A percentile compares a stretch with the other conserved stretches of the same genome.
Evolutionary conservation across 805 yeast genomes (phyloP).

Genomic region (Yamadazyma phyllophila): DNA sequence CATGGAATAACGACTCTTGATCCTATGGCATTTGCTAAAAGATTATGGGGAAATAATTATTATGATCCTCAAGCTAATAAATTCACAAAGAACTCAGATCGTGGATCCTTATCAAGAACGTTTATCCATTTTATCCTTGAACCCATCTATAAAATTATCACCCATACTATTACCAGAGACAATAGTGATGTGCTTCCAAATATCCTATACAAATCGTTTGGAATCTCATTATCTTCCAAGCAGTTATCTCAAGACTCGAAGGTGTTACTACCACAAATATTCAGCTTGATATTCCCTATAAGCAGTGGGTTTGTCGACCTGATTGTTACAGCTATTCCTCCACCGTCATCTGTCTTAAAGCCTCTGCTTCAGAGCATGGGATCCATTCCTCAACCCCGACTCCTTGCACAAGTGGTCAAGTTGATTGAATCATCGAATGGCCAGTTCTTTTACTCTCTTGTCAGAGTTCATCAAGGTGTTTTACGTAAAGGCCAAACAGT

Average conservation of each 20-base stretch:
- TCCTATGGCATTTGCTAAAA: constrained; percentile 42
- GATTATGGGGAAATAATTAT: constrained; percentile 78
- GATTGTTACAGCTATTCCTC: neutral
- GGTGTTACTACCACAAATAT: constrained; percentile 54
- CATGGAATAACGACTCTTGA: constrained; percentile 13
- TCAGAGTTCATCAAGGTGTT: constrained; percentile 62
- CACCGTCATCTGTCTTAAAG: neutral
- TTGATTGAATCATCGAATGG: constrained; percentile 57
- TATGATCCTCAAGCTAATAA: constrained; percentile 43
- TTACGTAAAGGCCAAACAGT: constrained; percentile 48
- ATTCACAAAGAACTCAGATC: constrained; percentile 39
- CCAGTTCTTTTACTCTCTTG: constrained; percentile 51
- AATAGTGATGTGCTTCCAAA: constrained; percentile 37
- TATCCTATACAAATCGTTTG: constrained; percentile 49
- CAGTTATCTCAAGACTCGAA: constrained; percentile 54
- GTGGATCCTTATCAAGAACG: constrained; percentile 32
- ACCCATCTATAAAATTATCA: constrained; percentile 76
- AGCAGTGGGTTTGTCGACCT: constrained; percentile 44
- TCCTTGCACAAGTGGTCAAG: constrained; percentile 42
- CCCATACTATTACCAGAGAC: constrained; percentile 56
- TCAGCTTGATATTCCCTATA: constrained; percentile 48
- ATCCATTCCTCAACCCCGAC: neutral
- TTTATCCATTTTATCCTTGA: constrained; percentile 67
- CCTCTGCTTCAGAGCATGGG: neutral
- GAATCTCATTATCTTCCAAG: constrained; percentile 40